phyloP scores from a whole-genome alignment of 2,329 filamentous ascomycete genomes.

The Colletotrichum karsti region DNA sequence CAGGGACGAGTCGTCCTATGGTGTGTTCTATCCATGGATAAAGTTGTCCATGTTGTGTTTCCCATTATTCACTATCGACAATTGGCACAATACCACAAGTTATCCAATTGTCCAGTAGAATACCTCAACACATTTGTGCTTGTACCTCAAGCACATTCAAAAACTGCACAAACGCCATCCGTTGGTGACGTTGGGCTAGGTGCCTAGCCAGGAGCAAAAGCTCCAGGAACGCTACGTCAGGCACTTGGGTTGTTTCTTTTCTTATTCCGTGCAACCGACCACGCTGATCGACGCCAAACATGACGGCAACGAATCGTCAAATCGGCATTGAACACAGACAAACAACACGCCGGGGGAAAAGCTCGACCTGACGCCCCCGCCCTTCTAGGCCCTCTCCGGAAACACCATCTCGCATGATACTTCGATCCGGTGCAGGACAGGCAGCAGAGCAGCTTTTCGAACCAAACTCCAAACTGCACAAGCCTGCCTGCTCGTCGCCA shows the following conservation, averaged over 20 bases:
- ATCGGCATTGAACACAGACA: background rate
- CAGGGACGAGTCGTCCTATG: background rate
- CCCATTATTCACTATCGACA: fast-evolving
- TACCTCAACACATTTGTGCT: too few relatives aligned
- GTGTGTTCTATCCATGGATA: background rate
- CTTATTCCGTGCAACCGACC: too few relatives aligned
- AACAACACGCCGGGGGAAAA: background rate
- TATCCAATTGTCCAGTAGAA: background rate
- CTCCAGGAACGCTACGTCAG: background rate
- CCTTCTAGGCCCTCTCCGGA: background rate
- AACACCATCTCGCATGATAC: background rate
- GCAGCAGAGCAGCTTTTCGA: background rate
- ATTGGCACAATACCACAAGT: background rate
- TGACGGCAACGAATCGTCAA: background rate
- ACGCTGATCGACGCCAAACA: background rate
- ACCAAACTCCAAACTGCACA: background rate
- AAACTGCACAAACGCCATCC: background rate
- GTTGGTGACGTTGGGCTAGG: background rate
- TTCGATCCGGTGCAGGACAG: background rate
- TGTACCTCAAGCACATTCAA: too few relatives aligned
- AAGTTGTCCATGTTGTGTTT: background rate
- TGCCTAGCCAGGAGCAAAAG: background rate
- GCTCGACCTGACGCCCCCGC: background rate
- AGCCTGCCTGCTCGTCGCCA: background rate
- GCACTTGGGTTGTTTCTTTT: background rate